phyloP scores from a whole-genome alignment of 148 eudicot species.

The Fagopyrum tataricum region DNA sequence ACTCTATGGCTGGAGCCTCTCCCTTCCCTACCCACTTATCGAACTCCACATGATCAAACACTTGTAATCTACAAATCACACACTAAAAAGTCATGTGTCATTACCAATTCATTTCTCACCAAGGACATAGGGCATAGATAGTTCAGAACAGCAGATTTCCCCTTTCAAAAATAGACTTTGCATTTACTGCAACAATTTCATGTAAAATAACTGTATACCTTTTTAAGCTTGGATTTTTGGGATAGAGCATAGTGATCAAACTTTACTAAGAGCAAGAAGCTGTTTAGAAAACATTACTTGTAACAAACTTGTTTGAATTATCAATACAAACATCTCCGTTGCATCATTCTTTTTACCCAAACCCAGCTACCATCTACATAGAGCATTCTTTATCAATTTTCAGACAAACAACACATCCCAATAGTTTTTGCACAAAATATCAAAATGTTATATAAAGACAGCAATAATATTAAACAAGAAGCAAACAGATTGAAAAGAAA shows the following conservation, averaged over 20 bases:
- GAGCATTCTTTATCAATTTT: neutral
- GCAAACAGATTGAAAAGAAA: neutral
- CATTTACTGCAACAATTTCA: neutral
- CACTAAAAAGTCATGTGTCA: slow-evolving; percentile 16
- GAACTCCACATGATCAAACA: slow-evolving; percentile 52
- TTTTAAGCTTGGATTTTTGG: no score
- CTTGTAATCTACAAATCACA: slow-evolving; percentile 55
- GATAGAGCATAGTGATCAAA: no score
- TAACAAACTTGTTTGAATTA: no score
- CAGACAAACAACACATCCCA: neutral
- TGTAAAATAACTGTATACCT: no score
- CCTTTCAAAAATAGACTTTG: neutral
- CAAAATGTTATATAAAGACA: neutral
- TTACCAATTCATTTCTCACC: neutral
- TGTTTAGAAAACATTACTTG: no score
- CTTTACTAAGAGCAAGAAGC: no score
- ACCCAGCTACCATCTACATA: neutral
- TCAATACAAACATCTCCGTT: neutral
- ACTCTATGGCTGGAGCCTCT: slow-evolving; percentile 46
- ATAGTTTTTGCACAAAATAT: neutral
- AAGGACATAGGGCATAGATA: neutral
- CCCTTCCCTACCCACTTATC: slow-evolving; percentile 79
- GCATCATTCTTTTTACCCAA: neutral
- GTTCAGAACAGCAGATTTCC: neutral
- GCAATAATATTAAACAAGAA: neutral